These are phyloP conservation scores for Escovopsis weberi DNA, from an alignment of 2,329 filamentous ascomycete genomes.

Conservation along the genomic window DNA sequence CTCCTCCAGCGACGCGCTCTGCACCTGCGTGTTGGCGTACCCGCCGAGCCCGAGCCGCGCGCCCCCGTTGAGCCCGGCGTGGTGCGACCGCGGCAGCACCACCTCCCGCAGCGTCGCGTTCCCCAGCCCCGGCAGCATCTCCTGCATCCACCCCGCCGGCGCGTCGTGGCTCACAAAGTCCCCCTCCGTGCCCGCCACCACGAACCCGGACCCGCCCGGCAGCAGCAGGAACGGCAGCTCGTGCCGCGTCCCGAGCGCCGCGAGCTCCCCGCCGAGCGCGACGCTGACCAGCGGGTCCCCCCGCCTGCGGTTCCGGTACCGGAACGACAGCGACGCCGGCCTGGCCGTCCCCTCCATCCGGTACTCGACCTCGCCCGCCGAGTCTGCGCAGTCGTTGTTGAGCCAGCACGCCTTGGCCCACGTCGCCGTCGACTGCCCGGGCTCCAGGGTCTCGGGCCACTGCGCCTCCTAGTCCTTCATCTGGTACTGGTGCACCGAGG, in stretches of 20 bases:
- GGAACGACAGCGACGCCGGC: conserved; percentile 14
- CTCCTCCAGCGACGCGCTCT: conserved; percentile 8
- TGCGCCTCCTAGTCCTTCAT: conserved; percentile 7
- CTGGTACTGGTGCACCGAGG: conserved; percentile 9
- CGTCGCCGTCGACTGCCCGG: conserved; percentile 11
- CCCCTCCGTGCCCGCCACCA: conserved; percentile 17
- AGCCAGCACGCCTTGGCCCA: neutral
- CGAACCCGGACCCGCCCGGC: conserved; percentile 13
- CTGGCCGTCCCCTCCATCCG: conserved; percentile 13
- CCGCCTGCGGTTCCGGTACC: conserved; percentile 6
- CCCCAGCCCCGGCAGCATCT: conserved; percentile 12
- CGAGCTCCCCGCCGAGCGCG: conserved; percentile 11
- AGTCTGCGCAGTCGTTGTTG: conserved; percentile 5
- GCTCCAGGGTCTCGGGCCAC: conserved; percentile 14
- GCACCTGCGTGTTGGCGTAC: conserved; percentile 12
- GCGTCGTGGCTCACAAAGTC: conserved; percentile 15
- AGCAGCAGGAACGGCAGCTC: conserved; percentile 7
- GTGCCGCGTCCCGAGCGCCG: conserved; percentile 8
- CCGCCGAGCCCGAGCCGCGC: conserved; percentile 3
- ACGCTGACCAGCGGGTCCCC: conserved; percentile 5
- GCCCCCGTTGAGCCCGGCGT: conserved; percentile 14
- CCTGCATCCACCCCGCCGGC: conserved; percentile 17
- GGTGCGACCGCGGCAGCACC: conserved; percentile 17
- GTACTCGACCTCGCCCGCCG: conserved; percentile 16
- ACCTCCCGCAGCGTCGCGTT: conserved; percentile 16